Base-by-base conservation (phyloP, 805 yeast genomes). In the Candida jianshihensis region DNA sequence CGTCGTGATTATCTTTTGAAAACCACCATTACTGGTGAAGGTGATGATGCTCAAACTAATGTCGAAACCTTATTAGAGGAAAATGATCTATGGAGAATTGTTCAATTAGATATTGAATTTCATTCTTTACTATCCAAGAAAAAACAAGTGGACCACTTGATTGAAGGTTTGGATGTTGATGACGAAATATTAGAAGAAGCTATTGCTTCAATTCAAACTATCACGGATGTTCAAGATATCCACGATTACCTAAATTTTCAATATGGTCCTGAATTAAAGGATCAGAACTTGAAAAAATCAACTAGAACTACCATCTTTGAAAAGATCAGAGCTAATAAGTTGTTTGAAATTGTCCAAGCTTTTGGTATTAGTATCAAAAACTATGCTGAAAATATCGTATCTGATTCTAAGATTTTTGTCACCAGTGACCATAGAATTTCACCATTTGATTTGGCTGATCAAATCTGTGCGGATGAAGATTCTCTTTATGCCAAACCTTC, bases 71-170 rank as follows among this genome's bases (percentile, higher is more conserved):
- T 79, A 33, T 62, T 84, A 38, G 73, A 68, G 37, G 94, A 83
- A 60, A 89, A 86, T 60, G 97, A 89, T 56, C 65, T 92, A 42
- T 92, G 98, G 98, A 74, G 89, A 53, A 81, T 90, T 44, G 79
- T 87, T 12, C 83, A 77, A 44, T 68, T 88, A 36, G 97, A 90
- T 57, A 70, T 88, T 45, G 96, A 87, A 47, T 92, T 78, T 57
- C 96, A 88, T 56, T 80, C 95, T 14, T 63, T 90, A 21, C 66
- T 82, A 39, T 86, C 82, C 43, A 89, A 87, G 63, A 75, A 81
- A 54, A 67, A 70, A 34, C 70, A 75, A 33, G 76, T 84, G 19
- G 71, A 71, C 40, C 72, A 71, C 36, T 64, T 84, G 37, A 72
- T 73, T 32, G 63, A 70, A 17, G 60, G 72, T 13, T 57, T 87